Base-by-base conservation (phyloP, 306 rosid genomes). In the Fragaria nilgerrensis region DNA sequence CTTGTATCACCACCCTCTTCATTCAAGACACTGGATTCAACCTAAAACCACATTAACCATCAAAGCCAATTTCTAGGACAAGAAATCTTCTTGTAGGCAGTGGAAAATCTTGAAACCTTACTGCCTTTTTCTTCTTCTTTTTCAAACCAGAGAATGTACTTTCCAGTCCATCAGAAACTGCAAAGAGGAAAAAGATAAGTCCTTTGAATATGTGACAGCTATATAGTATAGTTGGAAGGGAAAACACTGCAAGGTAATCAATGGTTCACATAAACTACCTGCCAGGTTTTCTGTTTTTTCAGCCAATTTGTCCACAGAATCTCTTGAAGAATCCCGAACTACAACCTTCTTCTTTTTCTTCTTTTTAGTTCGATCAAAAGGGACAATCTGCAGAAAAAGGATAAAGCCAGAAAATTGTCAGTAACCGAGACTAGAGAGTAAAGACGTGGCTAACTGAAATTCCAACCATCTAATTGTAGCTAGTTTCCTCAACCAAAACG, bases 291-390 rank as follows among this genome's bases (percentile, higher is more conserved):
- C 98, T 15, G 98, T 88, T 82, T 95, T 88, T 84, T 92, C 97
- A 10, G 44, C 91, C 98, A 79, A 27, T 36, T 84, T 87, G 41
- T 94, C 98, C 82, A 85, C 97, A 1, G 89, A 68, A 39, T 95
- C 96, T 73, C 92, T 96, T 20, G 83, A 78, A 53, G 55, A 66
- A 56, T 87, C 94, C 79, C 81, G 86, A 66, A 89, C 81, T 11
- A 82, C 77, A 45, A 86, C 88, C 82, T 89, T 87, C 90, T 89
- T 87, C 85, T 80, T 94, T 90, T 94, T 94, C 95, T 94, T 95
- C 87, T 95, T 92, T 80, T 95, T 92, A 65, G 91, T 83, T 41
- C 96, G 97, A 88, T 95, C 98, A 81, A 95, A 92, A 9, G 98
- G 92, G 45, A 81, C 89, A 70, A 92, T 61, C 67, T 61, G 39